Base-by-base conservation (phyloP, 495 filamentous ascomycete genomes). In the Annulohypoxylon stygium region DNA sequence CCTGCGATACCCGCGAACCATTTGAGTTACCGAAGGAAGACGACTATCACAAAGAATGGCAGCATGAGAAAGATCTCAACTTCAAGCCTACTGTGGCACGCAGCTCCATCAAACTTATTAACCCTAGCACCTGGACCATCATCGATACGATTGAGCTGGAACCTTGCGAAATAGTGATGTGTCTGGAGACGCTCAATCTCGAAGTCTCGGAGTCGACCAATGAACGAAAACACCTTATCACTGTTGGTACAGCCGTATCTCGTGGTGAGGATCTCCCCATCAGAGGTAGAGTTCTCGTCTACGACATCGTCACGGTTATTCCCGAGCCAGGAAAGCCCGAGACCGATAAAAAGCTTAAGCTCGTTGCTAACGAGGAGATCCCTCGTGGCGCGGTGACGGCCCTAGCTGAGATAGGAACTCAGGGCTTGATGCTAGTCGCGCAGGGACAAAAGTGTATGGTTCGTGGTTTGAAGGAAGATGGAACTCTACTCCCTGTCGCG, bases 401-500 rank as follows among this genome's bases (percentile, higher is more conserved):
- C 0, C 71, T 99, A 11, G 94, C 92, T 3, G 89, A 91, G 33
- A 90, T 97, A 37, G 96, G 96, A n/a, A 94, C 91, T 0, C 94
- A 98, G 76, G 95, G 95, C 0, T 92, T 97, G 66, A 86, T 98
- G 81, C 89, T 97, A 43, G 91, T 92, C 12, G 94, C 94, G 0
- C 97, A 99, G 77, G 96, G 96, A 2, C 96, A 98, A 75, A 99
- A 99, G 77, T 92, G 93, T 78, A 96, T 98, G 92, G 94, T 99
- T 2, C 86, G 96, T 57, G 96, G 96, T 41, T 85, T 99, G 0
- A 98, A 98, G 76, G 96, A 98, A 81, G 96, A 99, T 74, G 92
- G 93, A 1, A 92, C 90, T 3, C 86, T 98, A 50, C 86, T 98
- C 1, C 96, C 96, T 0, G 95, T 98, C 23, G 96, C 96, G 0